Evolutionary conservation across 2,329 filamentous ascomycete species (phyloP).

Genomic region (Phialocephala subalpina): DNA sequence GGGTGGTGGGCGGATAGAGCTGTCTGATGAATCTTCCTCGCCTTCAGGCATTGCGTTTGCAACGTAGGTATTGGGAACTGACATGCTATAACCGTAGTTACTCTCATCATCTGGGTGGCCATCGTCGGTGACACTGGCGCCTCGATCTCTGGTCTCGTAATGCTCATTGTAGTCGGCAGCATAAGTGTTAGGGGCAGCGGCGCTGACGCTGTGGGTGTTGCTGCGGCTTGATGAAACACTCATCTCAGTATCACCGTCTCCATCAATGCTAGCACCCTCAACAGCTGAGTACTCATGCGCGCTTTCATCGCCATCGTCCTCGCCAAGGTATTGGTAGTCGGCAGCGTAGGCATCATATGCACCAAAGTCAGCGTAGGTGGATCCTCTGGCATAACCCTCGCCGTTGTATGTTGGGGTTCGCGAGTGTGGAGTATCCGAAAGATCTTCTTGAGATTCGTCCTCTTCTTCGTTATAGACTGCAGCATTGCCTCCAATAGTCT

Average conservation of each 20-base stretch:
- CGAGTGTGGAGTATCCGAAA: conserved; percentile 27
- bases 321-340: conserved; percentile 10
- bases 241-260: conserved; percentile 48
- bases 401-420: conserved; percentile 29
- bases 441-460: conserved; percentile 30
- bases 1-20: conserved; percentile 35
- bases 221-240: conserved; percentile 36
- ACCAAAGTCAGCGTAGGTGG: conserved; percentile 11
- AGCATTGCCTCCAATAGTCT: conserved; percentile 39
- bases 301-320: conserved; percentile 36
- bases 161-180: conserved; percentile 12
- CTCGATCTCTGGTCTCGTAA: conserved; percentile 21
- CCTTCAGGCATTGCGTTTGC: conserved; percentile 37
- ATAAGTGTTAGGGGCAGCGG: conserved; percentile 18
- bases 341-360: conserved; percentile 12
- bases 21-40: conserved; percentile 39
- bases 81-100: conserved; percentile 2
- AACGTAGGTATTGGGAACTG: conserved; percentile 28
- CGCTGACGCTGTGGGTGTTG: conserved; percentile 21
- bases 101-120: conserved; percentile 12
- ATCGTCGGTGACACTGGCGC: conserved; percentile 19
- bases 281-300: conserved; percentile 27
- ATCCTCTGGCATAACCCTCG: conserved; percentile 19
- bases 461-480: conserved; percentile 38
- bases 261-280: conserved; percentile 36